Evolutionary conservation across 495 filamentous ascomycete genomes (phyloP).

Genomic region (Neurospora sp.): DNA sequence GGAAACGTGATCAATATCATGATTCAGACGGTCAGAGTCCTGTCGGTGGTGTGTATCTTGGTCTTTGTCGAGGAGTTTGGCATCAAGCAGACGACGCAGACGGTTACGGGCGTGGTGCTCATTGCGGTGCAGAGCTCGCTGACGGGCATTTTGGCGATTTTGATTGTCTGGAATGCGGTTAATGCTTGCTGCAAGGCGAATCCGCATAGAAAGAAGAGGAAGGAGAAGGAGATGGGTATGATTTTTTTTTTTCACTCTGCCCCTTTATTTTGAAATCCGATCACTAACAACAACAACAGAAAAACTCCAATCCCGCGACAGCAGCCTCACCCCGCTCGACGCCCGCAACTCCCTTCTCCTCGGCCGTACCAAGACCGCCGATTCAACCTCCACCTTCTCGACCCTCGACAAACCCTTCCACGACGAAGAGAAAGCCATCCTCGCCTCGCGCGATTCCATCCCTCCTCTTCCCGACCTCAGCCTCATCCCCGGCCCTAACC

Average conservation of each 20-base stretch:
- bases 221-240: conserved; percentile 81
- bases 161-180: conserved; percentile 85
- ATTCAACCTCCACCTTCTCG: conserved; percentile 19
- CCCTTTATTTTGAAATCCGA: neutral
- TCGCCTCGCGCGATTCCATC: neutral
- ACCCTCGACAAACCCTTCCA: conserved; percentile 17
- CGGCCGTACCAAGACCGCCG: conserved; percentile 22
- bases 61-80: conserved; percentile 92
- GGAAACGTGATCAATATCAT: conserved; percentile 89
- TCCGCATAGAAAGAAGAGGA: conserved; percentile 74
- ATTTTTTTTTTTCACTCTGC: conserved; percentile 11
- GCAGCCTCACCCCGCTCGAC: conserved; percentile 79
- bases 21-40: conserved; percentile 88
- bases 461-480: neutral
- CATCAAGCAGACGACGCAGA: conserved; percentile 89
- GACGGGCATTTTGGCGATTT: conserved; percentile 73
- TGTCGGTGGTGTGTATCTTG: conserved; percentile 82
- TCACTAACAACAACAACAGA: conserved; percentile 38
- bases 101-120: conserved; percentile 75
- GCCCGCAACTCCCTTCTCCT: conserved; percentile 85
- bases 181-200: conserved; percentile 76
- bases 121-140: conserved; percentile 82
- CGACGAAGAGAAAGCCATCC: conserved; percentile 13
- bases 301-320: conserved; percentile 74
- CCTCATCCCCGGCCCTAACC: neutral